Conservation (phyloP, 2,329 filamentous ascomycete species). For the Ophiostoma tasmaniense region DNA sequence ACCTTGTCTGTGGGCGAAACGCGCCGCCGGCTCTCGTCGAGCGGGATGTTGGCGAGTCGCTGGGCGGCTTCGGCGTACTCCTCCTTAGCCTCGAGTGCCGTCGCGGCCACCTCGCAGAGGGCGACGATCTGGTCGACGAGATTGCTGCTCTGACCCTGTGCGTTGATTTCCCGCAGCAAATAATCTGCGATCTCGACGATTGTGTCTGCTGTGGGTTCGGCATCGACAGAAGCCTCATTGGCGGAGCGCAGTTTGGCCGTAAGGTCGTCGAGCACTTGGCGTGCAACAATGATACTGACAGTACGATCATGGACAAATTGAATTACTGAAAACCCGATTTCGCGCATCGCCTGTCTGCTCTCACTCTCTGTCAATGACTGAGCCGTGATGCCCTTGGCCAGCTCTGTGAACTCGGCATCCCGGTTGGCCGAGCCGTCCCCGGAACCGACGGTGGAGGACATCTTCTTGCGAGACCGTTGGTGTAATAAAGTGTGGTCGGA, state of each 20-base stretch:
- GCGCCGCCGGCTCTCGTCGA: constrained; percentile 80
- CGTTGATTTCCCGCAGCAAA: constrained; percentile 57
- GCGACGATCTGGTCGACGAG: constrained; percentile 79
- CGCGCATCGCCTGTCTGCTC: neutral
- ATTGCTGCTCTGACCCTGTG: constrained; percentile 41
- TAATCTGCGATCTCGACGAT: constrained; percentile 69
- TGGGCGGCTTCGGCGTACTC: constrained; percentile 73
- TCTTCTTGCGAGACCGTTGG: neutral
- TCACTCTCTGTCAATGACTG: constrained; percentile 18
- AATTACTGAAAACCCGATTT: constrained; percentile 10
- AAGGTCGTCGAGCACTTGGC: constrained; percentile 23
- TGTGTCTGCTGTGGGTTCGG: constrained; percentile 39
- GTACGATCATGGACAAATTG: constrained; percentile 20
- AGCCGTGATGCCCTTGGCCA: constrained; percentile 23
- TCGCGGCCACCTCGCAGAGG: constrained; percentile 71
- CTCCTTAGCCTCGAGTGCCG: constrained; percentile 73
- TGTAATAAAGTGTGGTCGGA: no score
- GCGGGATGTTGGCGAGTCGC: constrained; percentile 70
- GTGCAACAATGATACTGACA: constrained; percentile 26
- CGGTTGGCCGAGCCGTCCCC: constrained; percentile 4
- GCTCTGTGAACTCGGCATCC: constrained; percentile 19
- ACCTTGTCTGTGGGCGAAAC: constrained; percentile 77
- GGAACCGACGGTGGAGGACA: neutral
- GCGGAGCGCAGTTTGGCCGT: constrained; percentile 43
- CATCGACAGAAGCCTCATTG: constrained; percentile 30